Base-by-base conservation (phyloP, 2,329 filamentous ascomycete genomes). In the Cercospora brassicicola region DNA sequence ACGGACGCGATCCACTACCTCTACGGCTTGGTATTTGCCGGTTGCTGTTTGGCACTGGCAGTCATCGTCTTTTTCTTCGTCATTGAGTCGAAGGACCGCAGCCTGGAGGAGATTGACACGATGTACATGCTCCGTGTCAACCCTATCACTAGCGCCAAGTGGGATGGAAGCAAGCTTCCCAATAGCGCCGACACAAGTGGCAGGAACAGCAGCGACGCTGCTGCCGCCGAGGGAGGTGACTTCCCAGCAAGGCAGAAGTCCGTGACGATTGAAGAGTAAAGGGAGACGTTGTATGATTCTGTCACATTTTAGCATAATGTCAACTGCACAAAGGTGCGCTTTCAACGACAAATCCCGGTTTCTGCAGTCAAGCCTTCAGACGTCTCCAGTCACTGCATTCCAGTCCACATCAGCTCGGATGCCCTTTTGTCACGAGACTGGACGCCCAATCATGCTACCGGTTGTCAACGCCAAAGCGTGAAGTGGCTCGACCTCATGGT, bases 21-120 rank as follows among this genome's bases (percentile, higher is more conserved):
- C 23, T 81, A 81, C 73, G 79, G 79, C 11, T 78, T 79, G 64
- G 74, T 81, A 64, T 81, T 81, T 66, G 79, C 77, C 3, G 77
- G 71, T 20, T 80, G 78, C 72, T 77, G 75, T 68, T 72, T 78
- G 51, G 72, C 76, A 9, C 74, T 76, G 20, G 75, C 75, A 3
- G 64, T 76, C 20, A 72, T 79, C 33, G 76, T 79, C 15, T 81
- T 79, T 73, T 80, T 80, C 73, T 81, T 80, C 74, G 71, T 81
- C 15, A 77, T 76, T 57, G 79, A 81, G 66, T 74, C 71, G 65
- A 76, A 79, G 64, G 79, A 79, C 57, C 71, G 79, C 20, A 75
- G 73, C 2, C 71, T 81, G 20, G 79, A 81, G 71, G 79, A 81
- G 69, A 81, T 80, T 20, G 79, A 81, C 66, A 79, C 78, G 4